These are phyloP conservation scores for Aphanomyces astaci DNA, from an alignment of 352 stramenopile species.

Conservation along the genomic window DNA sequence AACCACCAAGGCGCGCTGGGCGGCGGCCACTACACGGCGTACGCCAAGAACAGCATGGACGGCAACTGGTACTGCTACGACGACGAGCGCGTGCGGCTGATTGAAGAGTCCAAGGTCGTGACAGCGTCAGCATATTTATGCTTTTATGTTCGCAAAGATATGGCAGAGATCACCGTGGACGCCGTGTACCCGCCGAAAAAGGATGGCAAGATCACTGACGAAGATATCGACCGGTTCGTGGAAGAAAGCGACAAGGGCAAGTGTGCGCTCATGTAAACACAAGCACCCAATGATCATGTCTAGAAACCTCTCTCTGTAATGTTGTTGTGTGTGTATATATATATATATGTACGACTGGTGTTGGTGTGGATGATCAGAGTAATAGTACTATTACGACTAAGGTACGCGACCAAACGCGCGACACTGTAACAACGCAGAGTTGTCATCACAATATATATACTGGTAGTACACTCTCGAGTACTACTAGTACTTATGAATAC, in stretches of 20 bases:
- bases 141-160: constrained; percentile 88
- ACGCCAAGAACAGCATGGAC: constrained; percentile 83
- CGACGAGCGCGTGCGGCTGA: constrained; percentile 76
- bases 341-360: too few relatives aligned
- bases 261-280: constrained; percentile 72
- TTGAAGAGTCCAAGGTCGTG: constrained; percentile 81
- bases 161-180: constrained; percentile 71
- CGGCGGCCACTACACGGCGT: constrained; percentile 81
- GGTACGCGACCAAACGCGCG: too few relatives aligned
- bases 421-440: too few relatives aligned
- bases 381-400: too few relatives aligned
- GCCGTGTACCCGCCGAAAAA: constrained; percentile 82
- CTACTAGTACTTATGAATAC: too few relatives aligned
- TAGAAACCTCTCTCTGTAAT: too few relatives aligned
- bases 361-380: too few relatives aligned
- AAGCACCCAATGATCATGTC: not conserved
- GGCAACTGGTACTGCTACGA: constrained; percentile 89
- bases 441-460: too few relatives aligned
- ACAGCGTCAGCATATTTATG: constrained; percentile 85
- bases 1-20: constrained; percentile 84
- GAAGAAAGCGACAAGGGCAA: constrained; percentile 72
- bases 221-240: constrained; percentile 85
- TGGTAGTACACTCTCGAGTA: too few relatives aligned
- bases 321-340: too few relatives aligned
- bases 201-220: constrained; percentile 73